Evolutionary conservation across 192 early-diverging fungal species (phyloP), one percentile per base, ranked within the genome.

Genomic region (Coemansia sp.): DNA sequence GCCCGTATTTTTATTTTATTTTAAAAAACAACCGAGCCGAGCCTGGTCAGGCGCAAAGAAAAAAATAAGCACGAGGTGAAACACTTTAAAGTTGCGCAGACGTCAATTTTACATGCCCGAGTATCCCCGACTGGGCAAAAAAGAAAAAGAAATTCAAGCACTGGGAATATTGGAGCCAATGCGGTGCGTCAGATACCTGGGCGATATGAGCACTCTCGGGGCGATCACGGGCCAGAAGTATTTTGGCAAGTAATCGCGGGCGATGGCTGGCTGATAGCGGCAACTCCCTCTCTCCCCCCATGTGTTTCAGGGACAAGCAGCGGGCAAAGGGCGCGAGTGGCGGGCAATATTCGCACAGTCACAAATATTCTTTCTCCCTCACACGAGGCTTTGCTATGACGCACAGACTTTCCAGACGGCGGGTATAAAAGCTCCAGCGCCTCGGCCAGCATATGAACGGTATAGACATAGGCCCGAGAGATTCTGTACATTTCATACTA

Each of bases 181-280:
- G 31, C 57, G 29, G 31, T 36, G 57, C 57, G 57, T 33, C 57
- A 12, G 57, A 59, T 59, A 59, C 31, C 16, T 7, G 57, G 57
- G 16, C 15, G 57, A 59, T 59, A 59, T 59, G 57, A 59, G 57
- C 57, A 31, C 57, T 33, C 31, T 31, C 8, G 49, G 49, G 49
- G 57, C 31, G 33, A 59, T 59, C 57, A 34, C 57, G 36, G 57
- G 31, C 57, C 54, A 31, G 57, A 18, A 18, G 15, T 34, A 36
- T 33, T 51, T 10, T 59, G 29, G 57, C 51, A 12, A 54, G 51
- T 54, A 18, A 49, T 18, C 47, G 22, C 57, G 31, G 57, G 33
- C 57, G 57, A 59, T 59, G 57, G 57, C 57, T 59, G 57, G 57
- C 57, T 59, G 57, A 59, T 59, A 59, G 57, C 57, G 31, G 54